Evolutionary conservation across 1,139 yeast species (phyloP).

Genomic region (Candida sp.): DNA sequence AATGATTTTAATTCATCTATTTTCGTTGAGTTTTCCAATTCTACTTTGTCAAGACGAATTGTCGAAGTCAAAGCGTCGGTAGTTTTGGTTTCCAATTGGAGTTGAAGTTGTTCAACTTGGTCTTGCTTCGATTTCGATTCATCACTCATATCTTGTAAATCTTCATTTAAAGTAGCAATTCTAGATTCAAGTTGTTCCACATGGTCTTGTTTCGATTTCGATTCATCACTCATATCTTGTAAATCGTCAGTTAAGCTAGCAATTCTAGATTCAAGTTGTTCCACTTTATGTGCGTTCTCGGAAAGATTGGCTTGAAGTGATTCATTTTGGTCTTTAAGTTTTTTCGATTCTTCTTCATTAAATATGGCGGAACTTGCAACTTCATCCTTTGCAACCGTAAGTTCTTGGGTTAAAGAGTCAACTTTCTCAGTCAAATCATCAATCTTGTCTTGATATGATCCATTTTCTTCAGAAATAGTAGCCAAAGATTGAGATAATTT

Average conservation of each 20-base stretch:
- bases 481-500: neutral
- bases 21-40: conserved; percentile 10
- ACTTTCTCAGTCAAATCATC: neutral
- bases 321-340: neutral
- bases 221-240: neutral
- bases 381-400: conserved; percentile 2
- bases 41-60: conserved; percentile 9
- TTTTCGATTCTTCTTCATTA: conserved; percentile 1
- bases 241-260: neutral
- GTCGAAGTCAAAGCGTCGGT: neutral
- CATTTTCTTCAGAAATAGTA: neutral
- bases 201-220: neutral
- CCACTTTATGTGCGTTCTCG: neutral
- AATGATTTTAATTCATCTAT: conserved; percentile 1
- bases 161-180: neutral
- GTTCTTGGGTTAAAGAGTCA: neutral
- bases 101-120: neutral
- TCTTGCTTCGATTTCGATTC: neutral
- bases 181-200: conserved; percentile 1
- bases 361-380: neutral
- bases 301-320: neutral
- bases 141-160: conserved; percentile 1
- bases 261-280: neutral
- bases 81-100: neutral
- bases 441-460: neutral